Evolutionary conservation across 495 filamentous ascomycete genomes (phyloP).

Genomic region (Podospora sp.): DNA sequence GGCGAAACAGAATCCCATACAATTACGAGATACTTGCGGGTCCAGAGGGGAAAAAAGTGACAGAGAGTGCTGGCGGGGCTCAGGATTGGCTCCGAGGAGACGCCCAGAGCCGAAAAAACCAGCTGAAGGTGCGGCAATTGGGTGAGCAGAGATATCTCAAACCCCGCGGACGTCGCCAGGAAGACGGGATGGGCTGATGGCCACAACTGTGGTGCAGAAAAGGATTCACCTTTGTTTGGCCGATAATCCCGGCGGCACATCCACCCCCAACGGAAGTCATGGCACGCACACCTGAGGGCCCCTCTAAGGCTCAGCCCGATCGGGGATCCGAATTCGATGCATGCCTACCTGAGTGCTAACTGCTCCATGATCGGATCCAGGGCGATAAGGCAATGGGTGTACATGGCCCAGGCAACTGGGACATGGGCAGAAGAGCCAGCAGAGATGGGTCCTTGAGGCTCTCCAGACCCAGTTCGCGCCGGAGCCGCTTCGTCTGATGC

Average conservation of each 20-base stretch:
- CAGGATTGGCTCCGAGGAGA: neutral
- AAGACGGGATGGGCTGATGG: conserved; percentile 3
- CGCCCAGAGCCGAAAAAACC: conserved; percentile 1
- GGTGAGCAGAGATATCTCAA: conserved; percentile 1
- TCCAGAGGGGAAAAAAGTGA: neutral
- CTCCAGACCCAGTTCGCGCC: conserved; percentile 12
- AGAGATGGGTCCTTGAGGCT: neutral
- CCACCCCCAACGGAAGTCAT: neutral
- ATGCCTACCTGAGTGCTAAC: neutral
- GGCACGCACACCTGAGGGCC: neutral
- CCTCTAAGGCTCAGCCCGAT: neutral
- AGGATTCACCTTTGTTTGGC: conserved; percentile 1
- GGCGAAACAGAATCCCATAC: conserved; percentile 4
- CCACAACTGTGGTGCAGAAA: neutral
- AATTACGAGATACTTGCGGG: conserved; percentile 16
- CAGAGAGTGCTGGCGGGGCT: neutral
- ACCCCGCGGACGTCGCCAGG: neutral
- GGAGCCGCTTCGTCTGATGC: conserved; percentile 21
- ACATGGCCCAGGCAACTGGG: too few species aligned
- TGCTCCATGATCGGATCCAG: neutral
- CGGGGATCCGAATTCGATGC: neutral
- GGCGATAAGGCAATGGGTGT: neutral
- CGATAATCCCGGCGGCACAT: conserved; percentile 3
- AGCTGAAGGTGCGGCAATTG: conserved; percentile 16
- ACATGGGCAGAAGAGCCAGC: too few species aligned